A percentile compares a stretch with the other conserved stretches of the same genome.
phyloP scores from a whole-genome alignment of 2,329 filamentous ascomycete genomes.

The Aspergillus spinulosporus region DNA sequence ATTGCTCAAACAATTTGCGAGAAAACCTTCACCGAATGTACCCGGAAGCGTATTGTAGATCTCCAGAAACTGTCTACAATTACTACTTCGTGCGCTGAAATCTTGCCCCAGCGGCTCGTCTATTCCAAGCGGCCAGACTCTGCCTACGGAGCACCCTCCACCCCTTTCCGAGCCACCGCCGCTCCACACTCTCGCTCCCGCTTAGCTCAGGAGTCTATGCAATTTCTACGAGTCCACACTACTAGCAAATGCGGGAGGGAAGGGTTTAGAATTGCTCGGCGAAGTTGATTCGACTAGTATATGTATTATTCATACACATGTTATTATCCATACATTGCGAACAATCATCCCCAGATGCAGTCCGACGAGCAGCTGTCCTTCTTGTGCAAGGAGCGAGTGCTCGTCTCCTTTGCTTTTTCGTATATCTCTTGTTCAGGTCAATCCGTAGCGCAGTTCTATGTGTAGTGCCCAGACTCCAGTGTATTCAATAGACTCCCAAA shows the following conservation, averaged over 20 bases:
- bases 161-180: conserved; percentile 3
- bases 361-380: neutral
- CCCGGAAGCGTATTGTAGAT: no score
- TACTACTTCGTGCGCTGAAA: neutral
- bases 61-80: neutral
- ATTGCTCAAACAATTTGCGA: no score
- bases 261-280: neutral
- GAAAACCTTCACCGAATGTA: no score
- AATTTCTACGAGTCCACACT: neutral
- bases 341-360: conserved; percentile 5
- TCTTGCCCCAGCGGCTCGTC: conserved; percentile 3
- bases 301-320: neutral
- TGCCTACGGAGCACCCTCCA: neutral
- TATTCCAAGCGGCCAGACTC: conserved; percentile 6
- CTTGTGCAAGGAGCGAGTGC: neutral
- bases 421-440: conserved; percentile 7
- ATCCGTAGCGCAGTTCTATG: conserved; percentile 10
- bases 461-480: conserved; percentile 12
- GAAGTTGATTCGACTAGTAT: conserved; percentile 1
- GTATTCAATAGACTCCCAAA: conserved; percentile 4
- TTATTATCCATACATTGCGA: conserved; percentile 7
- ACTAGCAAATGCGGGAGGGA: neutral
- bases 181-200: conserved; percentile 7
- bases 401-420: neutral
- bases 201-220: conserved; percentile 12